A percentile compares a stretch with the other conserved stretches of the same genome.
phyloP scores from a whole-genome alignment of 2,329 filamentous ascomycete species.

The Phialophora chinensis region DNA sequence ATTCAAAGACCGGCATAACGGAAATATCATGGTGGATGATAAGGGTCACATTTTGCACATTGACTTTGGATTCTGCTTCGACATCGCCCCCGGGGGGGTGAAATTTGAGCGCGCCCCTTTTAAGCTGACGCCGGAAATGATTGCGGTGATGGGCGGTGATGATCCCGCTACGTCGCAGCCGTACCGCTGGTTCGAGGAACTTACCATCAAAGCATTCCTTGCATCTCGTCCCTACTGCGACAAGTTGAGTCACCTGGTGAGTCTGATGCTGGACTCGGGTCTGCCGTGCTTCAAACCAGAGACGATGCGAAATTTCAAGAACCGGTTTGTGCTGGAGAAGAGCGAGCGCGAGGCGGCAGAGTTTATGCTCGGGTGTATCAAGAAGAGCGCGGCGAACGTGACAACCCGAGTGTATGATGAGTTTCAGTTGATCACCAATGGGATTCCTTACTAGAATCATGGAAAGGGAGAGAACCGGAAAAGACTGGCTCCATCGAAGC shows the following conservation, averaged over 20 bases:
- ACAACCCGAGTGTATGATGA: slow-evolving; percentile 96
- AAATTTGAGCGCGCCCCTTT: slow-evolving; percentile 98
- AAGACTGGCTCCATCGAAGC: neutral
- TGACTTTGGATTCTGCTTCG: slow-evolving; percentile 99
- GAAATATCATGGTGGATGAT: slow-evolving; percentile 99
- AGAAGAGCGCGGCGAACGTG: slow-evolving; percentile 87
- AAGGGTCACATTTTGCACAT: slow-evolving; percentile 97
- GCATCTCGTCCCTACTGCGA: slow-evolving; percentile 84
- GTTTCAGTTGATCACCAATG: slow-evolving; percentile 96
- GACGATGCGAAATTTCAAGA: slow-evolving; percentile 88
- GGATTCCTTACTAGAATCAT: slow-evolving; percentile 78
- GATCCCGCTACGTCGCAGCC: slow-evolving; percentile 74
- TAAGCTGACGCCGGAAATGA: slow-evolving; percentile 96
- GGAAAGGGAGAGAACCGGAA: neutral
- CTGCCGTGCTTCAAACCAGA: slow-evolving; percentile 98
- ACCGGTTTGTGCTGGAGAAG: slow-evolving; percentile 91
- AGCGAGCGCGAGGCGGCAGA: slow-evolving; percentile 91
- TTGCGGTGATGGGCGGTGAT: slow-evolving; percentile 90
- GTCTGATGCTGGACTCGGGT: slow-evolving; percentile 94
- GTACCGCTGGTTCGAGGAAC: slow-evolving; percentile 95
- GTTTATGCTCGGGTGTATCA: slow-evolving; percentile 87
- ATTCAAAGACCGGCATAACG: slow-evolving; percentile 99
- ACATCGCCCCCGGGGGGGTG: slow-evolving; percentile 95
- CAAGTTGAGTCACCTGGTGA: slow-evolving; percentile 86
- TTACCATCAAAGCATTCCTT: slow-evolving; percentile 94